Conservation (phyloP, 1,284 basidiomycete genomes). For the Austroboletus rostrupii region DNA sequence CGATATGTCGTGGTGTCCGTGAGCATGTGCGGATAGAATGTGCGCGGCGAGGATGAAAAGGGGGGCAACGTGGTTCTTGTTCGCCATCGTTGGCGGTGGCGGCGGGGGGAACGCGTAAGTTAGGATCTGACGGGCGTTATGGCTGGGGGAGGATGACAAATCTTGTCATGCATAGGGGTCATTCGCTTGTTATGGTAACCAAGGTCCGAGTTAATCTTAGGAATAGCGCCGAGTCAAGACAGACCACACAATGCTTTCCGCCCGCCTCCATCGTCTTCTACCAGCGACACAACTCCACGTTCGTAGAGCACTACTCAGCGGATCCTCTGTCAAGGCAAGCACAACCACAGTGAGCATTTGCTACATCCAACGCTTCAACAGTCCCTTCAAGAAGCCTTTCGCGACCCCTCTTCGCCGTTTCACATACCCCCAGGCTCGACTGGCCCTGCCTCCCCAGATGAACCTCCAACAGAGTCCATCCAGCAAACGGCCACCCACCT, state of each 20-base stretch:
- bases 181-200: neutral
- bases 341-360: neutral
- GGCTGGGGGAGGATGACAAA: neutral
- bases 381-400: slow-evolving; percentile 57
- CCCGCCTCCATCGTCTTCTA: slow-evolving; percentile 3
- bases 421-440: slow-evolving; percentile 55
- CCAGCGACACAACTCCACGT: neutral
- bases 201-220: no score
- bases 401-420: slow-evolving; percentile 63
- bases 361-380: slow-evolving; percentile 15
- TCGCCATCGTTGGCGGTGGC: slow-evolving; percentile 2
- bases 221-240: no score
- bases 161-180: neutral
- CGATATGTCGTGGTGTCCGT: slow-evolving; percentile 55
- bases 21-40: slow-evolving; percentile 35
- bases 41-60: slow-evolving; percentile 12
- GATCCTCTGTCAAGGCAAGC: slow-evolving; percentile 28
- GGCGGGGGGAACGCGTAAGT: neutral
- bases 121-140: neutral
- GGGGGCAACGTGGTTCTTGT: neutral
- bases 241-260: no score
- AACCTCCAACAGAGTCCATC: slow-evolving; percentile 13
- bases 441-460: slow-evolving; percentile 59
- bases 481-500: neutral
- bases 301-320: slow-evolving; percentile 16